Percentiles rank a stretch among this genome's conserved stretches.
phyloP scores from a whole-genome alignment of 1,284 basidiomycete species.

The Melampsora medusae region DNA sequence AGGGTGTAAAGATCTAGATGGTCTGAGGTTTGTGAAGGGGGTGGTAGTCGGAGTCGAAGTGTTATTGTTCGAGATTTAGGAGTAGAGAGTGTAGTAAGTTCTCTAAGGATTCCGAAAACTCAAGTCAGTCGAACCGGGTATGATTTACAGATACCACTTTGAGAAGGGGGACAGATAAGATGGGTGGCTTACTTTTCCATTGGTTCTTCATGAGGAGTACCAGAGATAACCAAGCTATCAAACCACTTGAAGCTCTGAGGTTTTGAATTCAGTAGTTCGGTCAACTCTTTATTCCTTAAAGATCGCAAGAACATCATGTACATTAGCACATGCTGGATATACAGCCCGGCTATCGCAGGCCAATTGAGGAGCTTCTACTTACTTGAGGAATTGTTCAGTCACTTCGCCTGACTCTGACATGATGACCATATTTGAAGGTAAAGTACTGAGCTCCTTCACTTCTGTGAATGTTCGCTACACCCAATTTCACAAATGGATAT shows the following conservation, averaged over 20 bases:
- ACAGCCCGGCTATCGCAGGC: too few relatives aligned
- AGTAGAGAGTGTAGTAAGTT: constrained; percentile 8
- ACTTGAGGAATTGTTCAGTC: constrained; percentile 72
- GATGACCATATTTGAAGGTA: constrained; percentile 63
- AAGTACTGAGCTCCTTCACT: constrained; percentile 53
- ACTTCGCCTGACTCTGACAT: constrained; percentile 81
- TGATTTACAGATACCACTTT: not conserved
- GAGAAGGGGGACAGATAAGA: not conserved
- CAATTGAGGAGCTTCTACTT: not conserved
- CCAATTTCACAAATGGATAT: constrained; percentile 61
- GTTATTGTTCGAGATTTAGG: constrained; percentile 33
- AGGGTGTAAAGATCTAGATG: constrained; percentile 14
- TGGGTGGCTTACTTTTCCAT: not conserved
- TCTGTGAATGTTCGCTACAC: constrained; percentile 68
- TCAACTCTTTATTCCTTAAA: constrained; percentile 24
- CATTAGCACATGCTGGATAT: too few relatives aligned
- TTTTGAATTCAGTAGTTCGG: constrained; percentile 19
- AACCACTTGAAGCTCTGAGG: constrained; percentile 32
- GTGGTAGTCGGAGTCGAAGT: constrained; percentile 28
- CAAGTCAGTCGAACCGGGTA: not conserved
- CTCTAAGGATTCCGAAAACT: not conserved
- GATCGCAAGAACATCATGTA: not conserved
- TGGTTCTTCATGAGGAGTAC: constrained; percentile 28
- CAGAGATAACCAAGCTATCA: constrained; percentile 38
- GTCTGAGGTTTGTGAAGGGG: constrained; percentile 6